Percentiles rank a stretch among this genome's conserved stretches.
These are phyloP conservation scores for Brettanomyces sp. DNA, from an alignment of 805 yeast species.

Conservation along the genomic window DNA sequence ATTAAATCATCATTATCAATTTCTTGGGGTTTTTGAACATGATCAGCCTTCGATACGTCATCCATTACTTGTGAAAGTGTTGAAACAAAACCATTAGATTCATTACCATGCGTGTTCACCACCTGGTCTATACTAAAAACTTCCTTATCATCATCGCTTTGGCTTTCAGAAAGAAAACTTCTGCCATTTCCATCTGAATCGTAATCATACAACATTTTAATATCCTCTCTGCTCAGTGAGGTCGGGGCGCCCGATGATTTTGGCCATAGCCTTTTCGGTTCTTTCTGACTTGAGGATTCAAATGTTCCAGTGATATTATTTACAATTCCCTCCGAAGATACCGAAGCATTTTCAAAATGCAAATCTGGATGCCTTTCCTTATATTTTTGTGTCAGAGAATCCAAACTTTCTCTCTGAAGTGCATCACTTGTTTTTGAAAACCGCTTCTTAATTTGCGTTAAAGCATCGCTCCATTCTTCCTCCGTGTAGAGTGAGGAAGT, in stretches of 20 bases:
- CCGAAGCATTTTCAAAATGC: not conserved
- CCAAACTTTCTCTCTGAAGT: not conserved
- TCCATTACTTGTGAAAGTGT: constrained; percentile 2
- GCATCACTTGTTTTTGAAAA: not conserved
- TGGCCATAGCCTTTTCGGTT: not conserved
- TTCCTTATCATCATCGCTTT: no score
- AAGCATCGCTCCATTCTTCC: constrained; percentile 2
- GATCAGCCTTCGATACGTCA: no score
- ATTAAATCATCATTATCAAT: not conserved
- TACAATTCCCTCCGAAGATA: not conserved
- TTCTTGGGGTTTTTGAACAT: not conserved
- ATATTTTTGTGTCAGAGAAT: not conserved
- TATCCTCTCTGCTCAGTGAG: constrained; percentile 1
- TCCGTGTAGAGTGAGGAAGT: not conserved
- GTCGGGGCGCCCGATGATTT: not conserved
- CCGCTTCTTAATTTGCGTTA: not conserved
- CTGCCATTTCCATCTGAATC: not conserved
- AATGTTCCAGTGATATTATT: not conserved
- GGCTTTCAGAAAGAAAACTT: constrained; percentile 1
- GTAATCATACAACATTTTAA: constrained; percentile 1
- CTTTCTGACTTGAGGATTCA: not conserved
- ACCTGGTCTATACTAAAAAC: no score
- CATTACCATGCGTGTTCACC: no score
- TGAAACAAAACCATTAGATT: not conserved
- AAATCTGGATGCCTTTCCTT: not conserved